These are phyloP conservation scores for Melanomma pulvis-pyrius DNA, from an alignment of 495 filamentous ascomycete genomes.

Conservation along the genomic window DNA sequence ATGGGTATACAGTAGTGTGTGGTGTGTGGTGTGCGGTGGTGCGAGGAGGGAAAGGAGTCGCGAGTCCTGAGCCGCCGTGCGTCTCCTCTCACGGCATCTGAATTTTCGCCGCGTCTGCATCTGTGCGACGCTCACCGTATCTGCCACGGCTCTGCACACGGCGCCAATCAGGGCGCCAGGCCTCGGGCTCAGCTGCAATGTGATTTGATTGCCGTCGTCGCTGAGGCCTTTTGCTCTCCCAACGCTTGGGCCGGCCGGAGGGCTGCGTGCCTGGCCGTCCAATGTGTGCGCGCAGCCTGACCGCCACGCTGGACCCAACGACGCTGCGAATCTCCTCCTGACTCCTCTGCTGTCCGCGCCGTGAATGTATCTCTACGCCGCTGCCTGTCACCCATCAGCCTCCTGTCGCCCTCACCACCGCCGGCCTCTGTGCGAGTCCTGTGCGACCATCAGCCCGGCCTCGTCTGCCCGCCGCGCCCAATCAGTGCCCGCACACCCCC, in stretches of 20 bases:
- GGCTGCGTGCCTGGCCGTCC: neutral
- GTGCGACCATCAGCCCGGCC: too few species aligned
- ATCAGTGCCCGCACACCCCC: neutral
- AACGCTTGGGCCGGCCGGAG: constrained; percentile 8
- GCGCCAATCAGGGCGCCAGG: neutral
- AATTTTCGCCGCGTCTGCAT: neutral
- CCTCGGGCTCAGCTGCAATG: neutral
- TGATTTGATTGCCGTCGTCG: neutral
- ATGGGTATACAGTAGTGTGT: too few species aligned
- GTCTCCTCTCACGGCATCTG: neutral
- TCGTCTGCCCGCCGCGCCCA: neutral
- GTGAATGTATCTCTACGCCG: neutral
- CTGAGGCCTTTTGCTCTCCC: constrained; percentile 4
- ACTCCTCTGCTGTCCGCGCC: neutral
- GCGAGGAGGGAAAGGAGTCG: too few species aligned
- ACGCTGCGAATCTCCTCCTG: neutral
- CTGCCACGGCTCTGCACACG: neutral
- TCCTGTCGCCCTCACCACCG: neutral
- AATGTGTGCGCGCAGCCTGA: constrained; percentile 14
- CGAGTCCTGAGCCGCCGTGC: too few species aligned
- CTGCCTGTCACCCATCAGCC: neutral
- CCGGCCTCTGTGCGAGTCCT: too few species aligned
- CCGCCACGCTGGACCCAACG: constrained; percentile 4
- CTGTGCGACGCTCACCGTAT: constrained; percentile 19
- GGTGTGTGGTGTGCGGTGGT: too few species aligned